phyloP scores from a whole-genome alignment of 2,329 filamentous ascomycete species.

The Penicillium decumbens region DNA sequence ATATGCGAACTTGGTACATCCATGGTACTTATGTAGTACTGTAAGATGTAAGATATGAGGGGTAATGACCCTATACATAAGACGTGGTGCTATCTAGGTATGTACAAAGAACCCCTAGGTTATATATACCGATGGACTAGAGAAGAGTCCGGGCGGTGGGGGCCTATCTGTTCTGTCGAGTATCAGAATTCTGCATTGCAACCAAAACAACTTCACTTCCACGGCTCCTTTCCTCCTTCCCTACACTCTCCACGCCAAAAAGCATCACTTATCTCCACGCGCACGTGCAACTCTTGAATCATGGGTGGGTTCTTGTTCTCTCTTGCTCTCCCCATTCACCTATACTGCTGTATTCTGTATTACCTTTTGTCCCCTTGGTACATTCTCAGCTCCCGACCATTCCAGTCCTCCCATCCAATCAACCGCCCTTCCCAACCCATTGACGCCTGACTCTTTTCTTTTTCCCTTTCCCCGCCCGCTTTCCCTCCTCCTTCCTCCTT shows the following conservation, averaged over 20 bases:
- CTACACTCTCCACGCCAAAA: background rate
- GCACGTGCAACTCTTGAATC: background rate
- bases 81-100: too few relatives aligned
- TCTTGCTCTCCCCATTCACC: slow-evolving; percentile 9
- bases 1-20: background rate
- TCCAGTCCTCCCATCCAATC: slow-evolving; percentile 20
- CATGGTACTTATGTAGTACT: background rate
- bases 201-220: background rate
- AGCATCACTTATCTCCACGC: background rate
- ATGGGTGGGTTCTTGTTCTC: slow-evolving; percentile 18
- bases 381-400: slow-evolving; percentile 21
- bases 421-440: slow-evolving; percentile 12
- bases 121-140: background rate
- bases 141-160: background rate
- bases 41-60: background rate
- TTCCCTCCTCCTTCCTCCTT: slow-evolving; percentile 6
- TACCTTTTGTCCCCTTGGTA: slow-evolving; percentile 19
- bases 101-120: too few relatives aligned
- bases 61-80: background rate
- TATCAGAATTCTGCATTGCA: background rate
- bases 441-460: slow-evolving; percentile 4
- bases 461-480: slow-evolving; percentile 3
- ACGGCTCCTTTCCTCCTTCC: background rate
- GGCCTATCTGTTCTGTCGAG: background rate
- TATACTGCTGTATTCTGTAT: background rate